phyloP scores from a whole-genome alignment of 179 eudicot genomes.

The Dionaea muscipula region DNA sequence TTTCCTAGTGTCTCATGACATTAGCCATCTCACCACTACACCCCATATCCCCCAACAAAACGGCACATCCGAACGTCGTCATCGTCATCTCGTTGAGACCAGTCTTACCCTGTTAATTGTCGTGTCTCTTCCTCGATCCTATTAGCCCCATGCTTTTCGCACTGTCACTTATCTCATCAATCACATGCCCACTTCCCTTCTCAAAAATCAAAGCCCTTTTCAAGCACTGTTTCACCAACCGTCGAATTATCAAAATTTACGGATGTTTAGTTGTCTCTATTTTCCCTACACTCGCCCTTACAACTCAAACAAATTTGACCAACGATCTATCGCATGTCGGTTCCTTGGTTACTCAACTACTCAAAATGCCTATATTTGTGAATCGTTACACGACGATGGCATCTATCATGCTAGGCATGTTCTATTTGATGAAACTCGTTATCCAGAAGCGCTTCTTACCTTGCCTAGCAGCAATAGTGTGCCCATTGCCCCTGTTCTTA shows the following conservation, averaged over 20 bases:
- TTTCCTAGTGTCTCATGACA: not conserved
- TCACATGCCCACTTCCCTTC: not conserved
- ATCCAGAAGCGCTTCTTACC: too few relatives aligned
- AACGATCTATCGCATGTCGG: not conserved
- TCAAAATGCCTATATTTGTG: too few relatives aligned
- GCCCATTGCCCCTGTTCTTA: too few relatives aligned
- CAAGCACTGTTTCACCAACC: not conserved
- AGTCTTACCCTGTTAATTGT: not conserved
- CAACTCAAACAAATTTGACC: not conserved
- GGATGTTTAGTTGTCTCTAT: not conserved
- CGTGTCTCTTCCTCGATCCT: not conserved
- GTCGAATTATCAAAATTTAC: not conserved
- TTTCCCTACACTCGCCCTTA: not conserved
- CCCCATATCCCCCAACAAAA: conserved; percentile 7
- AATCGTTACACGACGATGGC: too few relatives aligned
- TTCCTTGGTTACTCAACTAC: not conserved
- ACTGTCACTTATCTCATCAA: not conserved
- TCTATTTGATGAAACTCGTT: too few relatives aligned
- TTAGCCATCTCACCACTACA: conserved; percentile 1
- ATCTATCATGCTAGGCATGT: too few relatives aligned
- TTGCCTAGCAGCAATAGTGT: too few relatives aligned
- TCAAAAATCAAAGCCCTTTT: not conserved
- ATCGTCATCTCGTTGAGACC: not conserved
- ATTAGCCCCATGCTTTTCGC: not conserved
- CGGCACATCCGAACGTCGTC: not conserved